Evolutionary conservation across 78 protist genomes (phyloP).

Genomic region (Mastigamoeba balamuthi): DNA sequence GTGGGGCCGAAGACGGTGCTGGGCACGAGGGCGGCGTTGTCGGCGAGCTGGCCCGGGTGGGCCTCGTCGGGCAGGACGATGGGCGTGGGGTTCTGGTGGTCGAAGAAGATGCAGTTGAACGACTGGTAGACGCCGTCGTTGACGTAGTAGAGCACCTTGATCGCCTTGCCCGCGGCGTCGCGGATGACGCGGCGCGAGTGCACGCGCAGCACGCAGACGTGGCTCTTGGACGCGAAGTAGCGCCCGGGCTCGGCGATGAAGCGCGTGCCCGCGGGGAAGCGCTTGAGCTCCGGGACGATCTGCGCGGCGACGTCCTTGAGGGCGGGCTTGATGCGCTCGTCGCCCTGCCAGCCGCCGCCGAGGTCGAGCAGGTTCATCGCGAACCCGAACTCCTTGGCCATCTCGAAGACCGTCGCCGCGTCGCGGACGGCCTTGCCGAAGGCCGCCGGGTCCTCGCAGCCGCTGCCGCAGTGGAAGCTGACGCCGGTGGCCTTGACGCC

Average conservation of each 20-base stretch:
- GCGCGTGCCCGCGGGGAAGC: constrained; percentile 62
- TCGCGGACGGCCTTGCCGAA: constrained; percentile 53
- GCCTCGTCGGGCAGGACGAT: constrained; percentile 3
- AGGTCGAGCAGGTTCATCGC: constrained; percentile 70
- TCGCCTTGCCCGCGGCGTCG: not conserved
- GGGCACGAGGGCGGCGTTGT: constrained; percentile 17
- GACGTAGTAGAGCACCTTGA: constrained; percentile 47
- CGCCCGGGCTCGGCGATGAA: constrained; percentile 97
- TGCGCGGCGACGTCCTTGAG: constrained; percentile 48
- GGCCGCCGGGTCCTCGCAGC: constrained; percentile 62
- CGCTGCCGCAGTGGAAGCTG: constrained; percentile 90
- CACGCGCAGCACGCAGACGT: constrained; percentile 68
- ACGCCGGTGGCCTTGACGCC: constrained; percentile 64
- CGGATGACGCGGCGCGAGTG: constrained; percentile 44
- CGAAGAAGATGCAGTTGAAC: constrained; percentile 86
- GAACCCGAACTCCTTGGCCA: constrained; percentile 74
- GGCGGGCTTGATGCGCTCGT: constrained; percentile 7
- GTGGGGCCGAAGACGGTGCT: constrained; percentile 94
- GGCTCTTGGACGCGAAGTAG: constrained; percentile 56
- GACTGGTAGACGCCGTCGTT: constrained; percentile 91
- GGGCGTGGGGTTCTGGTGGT: constrained; percentile 57
- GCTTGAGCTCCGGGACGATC: constrained; percentile 26
- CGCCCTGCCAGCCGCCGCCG: constrained; percentile 97
- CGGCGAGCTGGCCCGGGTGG: too few relatives aligned
- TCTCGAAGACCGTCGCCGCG: constrained; percentile 67